Conservation (phyloP, 1,139 yeast species). For the Zygoascus sp. region DNA sequence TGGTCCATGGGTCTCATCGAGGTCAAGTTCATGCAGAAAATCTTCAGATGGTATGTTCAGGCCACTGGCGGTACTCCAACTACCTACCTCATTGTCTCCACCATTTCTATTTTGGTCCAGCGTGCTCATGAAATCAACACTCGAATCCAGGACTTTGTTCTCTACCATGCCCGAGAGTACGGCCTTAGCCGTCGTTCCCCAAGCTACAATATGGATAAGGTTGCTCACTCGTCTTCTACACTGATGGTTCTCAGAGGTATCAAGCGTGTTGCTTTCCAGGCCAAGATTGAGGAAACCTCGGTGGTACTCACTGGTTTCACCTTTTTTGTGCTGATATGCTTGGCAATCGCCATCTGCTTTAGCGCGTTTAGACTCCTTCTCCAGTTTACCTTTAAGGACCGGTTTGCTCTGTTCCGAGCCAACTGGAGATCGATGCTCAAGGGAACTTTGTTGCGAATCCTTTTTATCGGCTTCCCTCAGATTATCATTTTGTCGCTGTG, state of each 20-base stretch:
- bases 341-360: conserved; percentile 28
- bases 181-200: conserved; percentile 1
- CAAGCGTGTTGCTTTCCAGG: conserved; percentile 83
- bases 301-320: conserved; percentile 82
- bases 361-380: conserved; percentile 21
- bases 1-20: conserved; percentile 93
- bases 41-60: conserved; percentile 92
- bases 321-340: conserved; percentile 67
- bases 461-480: conserved; percentile 57
- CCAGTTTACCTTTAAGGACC: conserved; percentile 17
- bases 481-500: conserved; percentile 74
- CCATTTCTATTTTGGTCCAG: conserved; percentile 73
- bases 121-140: conserved; percentile 25
- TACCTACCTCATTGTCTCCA: conserved; percentile 48
- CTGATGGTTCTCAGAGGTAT: conserved; percentile 72
- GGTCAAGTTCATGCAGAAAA: conserved; percentile 71
- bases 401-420: conserved; percentile 57
- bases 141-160: conserved; percentile 6
- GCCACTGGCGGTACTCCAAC: conserved; percentile 90
- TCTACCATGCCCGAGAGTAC: conserved; percentile 1
- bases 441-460: conserved; percentile 80
- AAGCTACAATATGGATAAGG: conserved; percentile 9
- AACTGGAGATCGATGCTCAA: conserved; percentile 77
- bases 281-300: conserved; percentile 78
- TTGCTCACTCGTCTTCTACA: conserved; percentile 25